Evolutionary conservation across 441 rosid species (phyloP).

Genomic region (Viola pubescens): DNA sequence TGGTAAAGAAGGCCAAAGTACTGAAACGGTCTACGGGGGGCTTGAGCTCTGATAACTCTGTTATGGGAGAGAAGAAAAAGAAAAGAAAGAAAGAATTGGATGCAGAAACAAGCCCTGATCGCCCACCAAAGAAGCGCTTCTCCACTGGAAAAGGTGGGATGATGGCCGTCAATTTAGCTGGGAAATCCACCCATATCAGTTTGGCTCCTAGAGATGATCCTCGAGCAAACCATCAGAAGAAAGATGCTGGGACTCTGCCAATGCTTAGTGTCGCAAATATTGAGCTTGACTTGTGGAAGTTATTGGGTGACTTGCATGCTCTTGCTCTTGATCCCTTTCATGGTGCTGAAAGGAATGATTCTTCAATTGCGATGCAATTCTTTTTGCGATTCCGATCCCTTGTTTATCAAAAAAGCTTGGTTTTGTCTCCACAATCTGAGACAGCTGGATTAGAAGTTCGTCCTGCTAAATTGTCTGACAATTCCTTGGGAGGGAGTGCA

Average conservation of each 20-base stretch:
- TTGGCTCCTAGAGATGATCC: conserved; percentile 28
- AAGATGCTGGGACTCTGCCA: conserved; percentile 25
- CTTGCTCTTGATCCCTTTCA: conserved; percentile 67
- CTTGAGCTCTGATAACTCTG: conserved; percentile 30
- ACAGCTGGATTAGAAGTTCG: conserved; percentile 30
- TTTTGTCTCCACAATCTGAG: conserved; percentile 38
- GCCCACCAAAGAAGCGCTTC: conserved; percentile 31
- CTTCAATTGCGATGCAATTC: conserved; percentile 38
- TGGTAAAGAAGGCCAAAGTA: conserved; percentile 50
- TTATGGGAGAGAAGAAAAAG: conserved; percentile 47
- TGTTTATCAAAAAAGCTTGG: conserved; percentile 70
- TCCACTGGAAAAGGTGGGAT: conserved; percentile 34
- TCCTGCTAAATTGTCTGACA: conserved; percentile 22
- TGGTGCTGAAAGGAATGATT: conserved; percentile 42
- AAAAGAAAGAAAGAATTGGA: conserved; percentile 55
- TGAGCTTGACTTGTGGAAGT: conserved; percentile 42
- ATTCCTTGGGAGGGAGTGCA: conserved; percentile 20
- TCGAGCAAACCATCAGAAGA: conserved; percentile 26
- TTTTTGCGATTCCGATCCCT: conserved; percentile 65
- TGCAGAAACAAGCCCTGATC: conserved; percentile 32
- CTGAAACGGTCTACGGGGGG: conserved; percentile 41
- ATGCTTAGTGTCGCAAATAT: conserved; percentile 16
- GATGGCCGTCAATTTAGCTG: conserved; percentile 25
- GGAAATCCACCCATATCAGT: conserved; percentile 33
- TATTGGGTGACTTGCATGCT: conserved; percentile 57